Evolutionary conservation across 2,329 filamentous ascomycete genomes (phyloP).

Genomic region (Ceratocystis albifundus): DNA sequence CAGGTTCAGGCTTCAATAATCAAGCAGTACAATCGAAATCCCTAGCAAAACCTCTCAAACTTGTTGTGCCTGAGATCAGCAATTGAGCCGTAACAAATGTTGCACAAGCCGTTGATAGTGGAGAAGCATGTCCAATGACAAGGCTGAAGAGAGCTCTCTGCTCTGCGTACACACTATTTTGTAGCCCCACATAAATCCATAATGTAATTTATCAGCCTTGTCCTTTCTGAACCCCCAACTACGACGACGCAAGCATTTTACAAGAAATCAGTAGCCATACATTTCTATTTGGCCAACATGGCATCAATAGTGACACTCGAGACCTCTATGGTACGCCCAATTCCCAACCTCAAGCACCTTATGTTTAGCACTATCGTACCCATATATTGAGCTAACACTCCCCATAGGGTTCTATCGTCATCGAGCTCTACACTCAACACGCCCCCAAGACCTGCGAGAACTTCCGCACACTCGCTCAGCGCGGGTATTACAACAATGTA

Average conservation of each 20-base stretch:
- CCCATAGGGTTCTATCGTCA: slow-evolving; percentile 60
- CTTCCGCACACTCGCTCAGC: slow-evolving; percentile 65
- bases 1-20: neutral
- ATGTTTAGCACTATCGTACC: too few species aligned
- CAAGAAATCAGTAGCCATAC: neutral
- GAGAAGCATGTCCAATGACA: neutral
- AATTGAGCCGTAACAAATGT: neutral
- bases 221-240: neutral
- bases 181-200: neutral
- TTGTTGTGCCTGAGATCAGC: too few species aligned
- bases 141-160: neutral
- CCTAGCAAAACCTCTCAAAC: too few species aligned
- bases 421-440: slow-evolving; percentile 85
- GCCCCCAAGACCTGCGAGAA: slow-evolving; percentile 84
- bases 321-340: slow-evolving; percentile 62
- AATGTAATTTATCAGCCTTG: neutral
- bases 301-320: slow-evolving; percentile 68
- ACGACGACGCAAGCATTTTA: neutral
- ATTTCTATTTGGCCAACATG: slow-evolving; percentile 40
- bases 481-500: slow-evolving; percentile 79
- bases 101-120: neutral
- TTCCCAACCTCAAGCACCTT: neutral
- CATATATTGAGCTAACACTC: neutral
- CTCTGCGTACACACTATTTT: too few species aligned
- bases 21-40: too few species aligned